Evolutionary conservation across 2,329 filamentous ascomycete genomes (phyloP), one percentile per base, ranked within the genome.

Genomic region (Beauveria medogensis): DNA sequence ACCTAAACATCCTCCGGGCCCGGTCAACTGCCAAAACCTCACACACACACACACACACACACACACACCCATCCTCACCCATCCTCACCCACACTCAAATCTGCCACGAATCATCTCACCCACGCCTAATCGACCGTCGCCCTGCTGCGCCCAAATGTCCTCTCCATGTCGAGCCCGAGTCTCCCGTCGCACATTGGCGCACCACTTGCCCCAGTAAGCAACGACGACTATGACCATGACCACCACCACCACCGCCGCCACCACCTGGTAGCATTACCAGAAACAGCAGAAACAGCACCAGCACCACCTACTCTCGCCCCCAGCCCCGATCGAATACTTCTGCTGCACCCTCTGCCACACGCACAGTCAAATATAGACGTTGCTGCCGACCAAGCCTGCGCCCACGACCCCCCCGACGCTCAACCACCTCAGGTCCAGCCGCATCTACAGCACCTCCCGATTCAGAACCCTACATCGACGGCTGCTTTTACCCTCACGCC

Each of bases 141-240:
- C 63, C 63, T 66, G 55, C 50, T 43, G 54, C 67, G 65, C 66
- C 77, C 79, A 78, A 74, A 83, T 83, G 81, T 80, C 75, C 73
- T 74, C 76, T 80, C 78, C 81, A 84, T 84, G 81, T 83, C 80
- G 75, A 80, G 72, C 71, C 74, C 76, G 75, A 74, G 74, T 72
- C 71, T 71, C 72, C 72, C 75, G 71, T 72, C 73, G 74, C 78
- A 81, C 80, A 79, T 82, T 82, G 79, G 78, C 80, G 78, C 80
- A 80, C 70, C 69, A 71, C 72, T 77, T 71, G 74, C 72, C 71
- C 70, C 72, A 70, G 71, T 80, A 74, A 79, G 71, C 71, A 70
- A 55, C 62, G n/a, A 53, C 28, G 5, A 41, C 71, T 69, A 55
- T 63, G 12, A 37, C 26, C 37, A 54, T 60, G 59, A 41, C 53